Base-by-base conservation (phyloP, 805 yeast genomes). In the Yamadazyma nakazawae region DNA sequence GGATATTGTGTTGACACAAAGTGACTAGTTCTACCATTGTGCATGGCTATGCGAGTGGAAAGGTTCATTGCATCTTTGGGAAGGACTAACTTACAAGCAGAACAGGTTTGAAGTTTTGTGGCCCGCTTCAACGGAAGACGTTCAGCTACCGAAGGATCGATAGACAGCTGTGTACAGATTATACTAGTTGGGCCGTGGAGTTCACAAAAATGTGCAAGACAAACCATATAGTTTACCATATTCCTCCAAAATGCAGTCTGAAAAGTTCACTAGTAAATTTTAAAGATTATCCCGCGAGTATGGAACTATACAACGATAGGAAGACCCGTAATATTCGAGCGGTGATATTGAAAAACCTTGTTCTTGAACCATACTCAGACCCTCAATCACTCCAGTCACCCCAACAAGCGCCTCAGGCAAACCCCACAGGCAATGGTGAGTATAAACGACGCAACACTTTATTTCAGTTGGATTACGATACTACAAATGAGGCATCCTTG, bases 141-240 rank as follows among this genome's bases (percentile, higher is more conserved):
- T 58, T 21, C 60, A 52, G 6, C 56, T 42, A n/a, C 52, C 44
- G 19, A 16, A 10, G 52, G 56, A 2, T 47, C 50, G 1, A 60
- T 45, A 2, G 62, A 57, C 21, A 60, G 53, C 54, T 82, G 88
- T 0, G 90, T 82, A 52, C 87, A 84, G 58, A 82, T 63, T 1
- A 85, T 68, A 35, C 81, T 76, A 11, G 82, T 70, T 0, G 92
- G 91, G 0, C 92, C 92, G 58, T 85, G 91, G 18, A 80, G 75
- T 62, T 85, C 92, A 61, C 92, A 85, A 61, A 85, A 85, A 59
- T 85, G 92, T 0, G 88, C 84, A 40, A 85, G 60, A 17, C 85
- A 71, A 9, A 81, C 63, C 10, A 76, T 75, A 57, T 67, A 78
- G 35, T 73, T 66, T 28, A 60, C 56, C 70, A 67, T 65, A 17